phyloP scores from a whole-genome alignment of 2,329 filamentous ascomycete species.

The Stemphylium beticola region DNA sequence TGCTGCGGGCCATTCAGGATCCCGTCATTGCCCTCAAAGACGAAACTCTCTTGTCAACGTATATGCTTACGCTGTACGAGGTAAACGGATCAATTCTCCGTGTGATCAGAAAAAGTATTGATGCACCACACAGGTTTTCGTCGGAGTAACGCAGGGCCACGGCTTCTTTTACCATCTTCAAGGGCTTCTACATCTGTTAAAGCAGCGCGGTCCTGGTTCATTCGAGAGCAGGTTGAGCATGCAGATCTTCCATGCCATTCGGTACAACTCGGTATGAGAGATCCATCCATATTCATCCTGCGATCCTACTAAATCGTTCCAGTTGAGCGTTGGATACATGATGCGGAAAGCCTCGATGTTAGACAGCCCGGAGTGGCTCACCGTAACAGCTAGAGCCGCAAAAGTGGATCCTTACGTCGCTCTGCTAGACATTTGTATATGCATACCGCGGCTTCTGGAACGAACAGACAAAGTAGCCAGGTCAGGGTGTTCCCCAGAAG shows the following conservation, averaged over 20 bases:
- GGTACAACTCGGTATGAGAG: constrained; percentile 42
- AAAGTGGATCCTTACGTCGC: constrained; percentile 44
- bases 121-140: constrained; percentile 37
- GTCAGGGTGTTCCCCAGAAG: constrained; percentile 8
- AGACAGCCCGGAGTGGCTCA: constrained; percentile 42
- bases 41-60: constrained; percentile 45
- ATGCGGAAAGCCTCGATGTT: constrained; percentile 46
- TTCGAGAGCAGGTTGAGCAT: constrained; percentile 39
- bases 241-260: constrained; percentile 44
- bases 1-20: constrained; percentile 40
- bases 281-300: not conserved
- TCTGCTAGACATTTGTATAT: constrained; percentile 42
- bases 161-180: constrained; percentile 49
- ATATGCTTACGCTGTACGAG: constrained; percentile 45
- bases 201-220: constrained; percentile 40
- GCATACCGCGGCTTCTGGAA: constrained; percentile 44
- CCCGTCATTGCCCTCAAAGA: constrained; percentile 37
- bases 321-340: constrained; percentile 45
- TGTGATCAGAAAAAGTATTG: not conserved
- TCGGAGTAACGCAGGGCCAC: constrained; percentile 41
- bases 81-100: constrained; percentile 11
- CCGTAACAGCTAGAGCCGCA: constrained; percentile 37
- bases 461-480: constrained; percentile 34
- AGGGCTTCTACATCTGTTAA: constrained; percentile 41
- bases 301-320: constrained; percentile 11